Evolutionary conservation across 805 yeast genomes (phyloP).

Genomic region (Starmerella floricola): DNA sequence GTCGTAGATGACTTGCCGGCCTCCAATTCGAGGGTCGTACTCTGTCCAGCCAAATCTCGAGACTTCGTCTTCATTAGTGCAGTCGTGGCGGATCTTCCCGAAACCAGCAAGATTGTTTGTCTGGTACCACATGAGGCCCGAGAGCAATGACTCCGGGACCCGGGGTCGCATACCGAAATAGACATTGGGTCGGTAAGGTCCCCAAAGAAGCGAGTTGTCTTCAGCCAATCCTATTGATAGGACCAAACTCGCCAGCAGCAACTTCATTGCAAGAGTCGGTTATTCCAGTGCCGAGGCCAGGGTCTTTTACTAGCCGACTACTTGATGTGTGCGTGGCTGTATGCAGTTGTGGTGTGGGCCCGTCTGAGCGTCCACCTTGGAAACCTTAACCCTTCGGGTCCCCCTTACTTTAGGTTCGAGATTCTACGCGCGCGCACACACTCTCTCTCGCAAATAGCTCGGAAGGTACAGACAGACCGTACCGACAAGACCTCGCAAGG

Average conservation of each 20-base stretch:
- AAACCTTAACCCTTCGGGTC: no score
- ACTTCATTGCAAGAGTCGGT: not conserved
- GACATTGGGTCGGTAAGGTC: conserved; percentile 78
- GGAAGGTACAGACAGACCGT: no score
- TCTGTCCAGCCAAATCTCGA: conserved; percentile 71
- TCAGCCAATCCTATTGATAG: not conserved
- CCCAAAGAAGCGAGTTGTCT: conserved; percentile 62
- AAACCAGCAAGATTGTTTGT: conserved; percentile 46
- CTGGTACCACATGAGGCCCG: conserved; percentile 85
- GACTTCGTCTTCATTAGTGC: conserved; percentile 61
- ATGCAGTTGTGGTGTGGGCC: no score
- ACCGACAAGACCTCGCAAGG: no score
- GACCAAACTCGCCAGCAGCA: not conserved
- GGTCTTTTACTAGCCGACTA: no score
- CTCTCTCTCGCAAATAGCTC: no score
- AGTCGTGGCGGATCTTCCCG: conserved; percentile 52
- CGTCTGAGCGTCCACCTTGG: no score
- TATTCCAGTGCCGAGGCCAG: no score
- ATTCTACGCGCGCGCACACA: no score
- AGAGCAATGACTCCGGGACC: conserved; percentile 56
- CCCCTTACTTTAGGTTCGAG: no score
- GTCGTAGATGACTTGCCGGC: conserved; percentile 64
- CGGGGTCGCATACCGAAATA: conserved; percentile 81
- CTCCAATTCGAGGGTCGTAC: conserved; percentile 83
- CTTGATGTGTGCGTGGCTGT: no score